Percentiles rank a stretch among this genome's conserved stretches.
Conservation (phyloP, 2,329 filamentous ascomycete species). For the Ilyonectria sp. region DNA sequence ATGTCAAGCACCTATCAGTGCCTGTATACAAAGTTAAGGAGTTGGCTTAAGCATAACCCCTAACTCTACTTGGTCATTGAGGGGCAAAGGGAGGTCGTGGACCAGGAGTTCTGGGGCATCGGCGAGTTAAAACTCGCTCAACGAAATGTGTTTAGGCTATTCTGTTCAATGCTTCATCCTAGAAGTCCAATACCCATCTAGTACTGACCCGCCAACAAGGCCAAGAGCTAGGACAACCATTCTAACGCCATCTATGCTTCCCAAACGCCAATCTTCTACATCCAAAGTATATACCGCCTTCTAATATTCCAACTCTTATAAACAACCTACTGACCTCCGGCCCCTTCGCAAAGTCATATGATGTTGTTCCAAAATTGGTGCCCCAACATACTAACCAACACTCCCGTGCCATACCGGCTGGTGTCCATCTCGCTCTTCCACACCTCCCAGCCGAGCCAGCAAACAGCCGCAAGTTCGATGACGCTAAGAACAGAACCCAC, state of each 20-base stretch:
- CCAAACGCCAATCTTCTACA: conserved; percentile 7
- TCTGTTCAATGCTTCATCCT: not conserved
- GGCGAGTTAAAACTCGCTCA: not conserved
- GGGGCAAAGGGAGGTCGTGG: too few relatives aligned
- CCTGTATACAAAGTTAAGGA: not conserved
- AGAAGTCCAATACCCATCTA: not conserved
- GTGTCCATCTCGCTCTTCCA: conserved; percentile 47
- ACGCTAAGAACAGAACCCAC: conserved; percentile 50
- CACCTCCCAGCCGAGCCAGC: conserved; percentile 52
- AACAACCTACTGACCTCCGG: conserved; percentile 15
- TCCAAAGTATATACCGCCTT: conserved; percentile 11
- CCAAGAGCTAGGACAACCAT: not conserved
- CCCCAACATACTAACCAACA: conserved; percentile 51
- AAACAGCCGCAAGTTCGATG: conserved; percentile 51
- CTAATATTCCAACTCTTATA: conserved; percentile 11
- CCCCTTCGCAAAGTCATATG: conserved; percentile 29
- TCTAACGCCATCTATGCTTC: conserved; percentile 25
- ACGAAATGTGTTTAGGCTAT: not conserved
- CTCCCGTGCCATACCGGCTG: conserved; percentile 46
- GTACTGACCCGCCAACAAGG: too few relatives aligned
- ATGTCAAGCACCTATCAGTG: not conserved
- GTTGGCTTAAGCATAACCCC: conserved; percentile 2
- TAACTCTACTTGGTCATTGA: conserved; percentile 9
- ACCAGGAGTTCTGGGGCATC: not conserved
- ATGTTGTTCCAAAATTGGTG: conserved; percentile 49